A percentile compares a stretch with the other conserved stretches of the same genome.
phyloP scores from a whole-genome alignment of 257 asterid species.

The Solanum medicagineum region DNA sequence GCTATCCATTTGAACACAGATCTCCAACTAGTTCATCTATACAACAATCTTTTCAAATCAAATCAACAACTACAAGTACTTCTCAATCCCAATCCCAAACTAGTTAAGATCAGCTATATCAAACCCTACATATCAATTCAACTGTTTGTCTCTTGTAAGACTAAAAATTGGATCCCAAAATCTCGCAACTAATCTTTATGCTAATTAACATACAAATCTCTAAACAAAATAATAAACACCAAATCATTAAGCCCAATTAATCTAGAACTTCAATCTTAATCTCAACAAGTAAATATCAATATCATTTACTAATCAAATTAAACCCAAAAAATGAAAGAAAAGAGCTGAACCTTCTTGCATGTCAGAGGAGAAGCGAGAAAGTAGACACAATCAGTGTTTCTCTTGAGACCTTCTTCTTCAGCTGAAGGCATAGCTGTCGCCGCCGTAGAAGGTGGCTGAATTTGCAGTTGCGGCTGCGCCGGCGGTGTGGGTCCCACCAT shows the following conservation, averaged over 20 bases:
- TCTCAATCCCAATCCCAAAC: background rate
- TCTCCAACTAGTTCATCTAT: background rate
- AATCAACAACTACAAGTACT: background rate
- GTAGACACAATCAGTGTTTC: conserved; percentile 61
- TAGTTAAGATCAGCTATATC: background rate
- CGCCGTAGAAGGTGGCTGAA: background rate
- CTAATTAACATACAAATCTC: background rate
- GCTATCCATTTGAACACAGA: background rate
- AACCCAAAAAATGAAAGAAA: background rate
- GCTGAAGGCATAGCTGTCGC: conserved; percentile 3
- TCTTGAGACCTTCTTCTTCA: conserved; percentile 45
- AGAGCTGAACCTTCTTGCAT: conserved; percentile 38
- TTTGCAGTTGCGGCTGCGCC: background rate
- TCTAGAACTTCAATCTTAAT: background rate
- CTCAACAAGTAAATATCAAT: background rate
- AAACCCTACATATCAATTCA: background rate
- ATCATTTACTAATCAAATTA: background rate
- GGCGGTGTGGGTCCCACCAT: conserved; percentile 14
- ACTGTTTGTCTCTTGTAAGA: background rate
- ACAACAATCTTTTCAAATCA: background rate
- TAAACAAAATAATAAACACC: background rate
- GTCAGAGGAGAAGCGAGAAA: conserved; percentile 61
- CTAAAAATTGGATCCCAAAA: background rate
- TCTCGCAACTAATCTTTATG: background rate
- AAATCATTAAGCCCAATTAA: background rate